Evolutionary conservation across 371 early-diverging fungal genomes (phyloP), one percentile per base, ranked within the genome.

Genomic region (Funneliformis caledonium): DNA sequence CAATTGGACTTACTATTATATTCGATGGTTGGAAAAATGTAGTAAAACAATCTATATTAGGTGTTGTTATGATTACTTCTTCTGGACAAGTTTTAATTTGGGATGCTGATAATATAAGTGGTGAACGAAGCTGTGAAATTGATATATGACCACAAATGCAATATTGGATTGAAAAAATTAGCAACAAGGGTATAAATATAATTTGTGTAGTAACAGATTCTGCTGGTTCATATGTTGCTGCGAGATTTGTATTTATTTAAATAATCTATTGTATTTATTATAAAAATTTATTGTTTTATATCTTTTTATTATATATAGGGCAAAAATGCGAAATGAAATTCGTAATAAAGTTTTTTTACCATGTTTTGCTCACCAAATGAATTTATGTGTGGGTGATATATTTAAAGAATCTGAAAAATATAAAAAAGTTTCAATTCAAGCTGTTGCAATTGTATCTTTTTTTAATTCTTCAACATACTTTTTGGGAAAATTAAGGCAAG

Each of bases 11-110:
- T 61, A 56, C 76, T 26, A 19, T 75, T 43, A 14, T 12, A 42
- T 52, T 75, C 45, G 76, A 75, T 61, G 60, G 62, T 3, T 75
- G 60, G 76, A 76, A 76, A 62, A 76, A 76, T 62, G 62, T 60
- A 7, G 19, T 14, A 42, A 42, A 43, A 19, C 76, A 76, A 45
- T 8, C 60, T 9, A 45, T 76, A 26, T 61, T 76, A 33, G 62
- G 61, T n/a, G 9, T 33, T 4, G 62, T 76, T 10, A 42, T 76
- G 10, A 61, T 42, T 33, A 61, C 59, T 59, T n/a, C 42, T 9
- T 5, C 33, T 12, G 62, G 22, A 42, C 22, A 76, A 62, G 47
- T 76, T 6, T 76, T 61, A 42, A n/a, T 76, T 2, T 76, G 61
- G 47, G n/a, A n/a, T 16, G 68, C 19, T 42, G 11, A 68, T 43